Conservation (phyloP, 176 grass and related monocot genomes). For the Aechmea fasciata region DNA sequence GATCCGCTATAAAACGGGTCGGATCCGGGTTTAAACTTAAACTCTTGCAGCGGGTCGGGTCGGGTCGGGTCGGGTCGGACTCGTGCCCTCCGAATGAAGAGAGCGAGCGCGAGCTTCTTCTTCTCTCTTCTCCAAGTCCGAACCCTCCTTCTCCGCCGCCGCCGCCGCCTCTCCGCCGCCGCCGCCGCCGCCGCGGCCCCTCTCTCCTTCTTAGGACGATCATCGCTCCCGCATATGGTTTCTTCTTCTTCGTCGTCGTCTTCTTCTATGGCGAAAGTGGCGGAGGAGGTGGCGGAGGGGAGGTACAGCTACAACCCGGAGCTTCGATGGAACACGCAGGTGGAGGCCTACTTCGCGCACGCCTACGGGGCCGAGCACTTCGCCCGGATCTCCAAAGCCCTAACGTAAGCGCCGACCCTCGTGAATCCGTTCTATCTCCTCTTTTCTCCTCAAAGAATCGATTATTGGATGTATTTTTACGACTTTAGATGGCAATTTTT, state of each 20-base stretch:
- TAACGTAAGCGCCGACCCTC: constrained; percentile 37
- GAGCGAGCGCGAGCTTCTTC: not conserved
- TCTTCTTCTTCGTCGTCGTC: constrained; percentile 1
- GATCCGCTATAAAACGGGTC: too few species aligned
- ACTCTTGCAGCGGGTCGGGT: not conserved
- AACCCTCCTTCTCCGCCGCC: not conserved
- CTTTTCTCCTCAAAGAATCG: not conserved
- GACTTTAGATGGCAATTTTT: not conserved
- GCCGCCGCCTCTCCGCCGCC: not conserved
- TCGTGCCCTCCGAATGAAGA: not conserved
- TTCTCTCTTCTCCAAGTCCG: not conserved
- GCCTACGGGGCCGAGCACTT: constrained; percentile 68
- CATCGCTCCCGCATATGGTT: constrained; percentile 22
- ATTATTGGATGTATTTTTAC: not conserved
- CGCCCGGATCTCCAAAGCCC: constrained; percentile 55
- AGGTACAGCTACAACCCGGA: constrained; percentile 53
- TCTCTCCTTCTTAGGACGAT: not conserved
- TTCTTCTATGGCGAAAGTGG: not conserved
- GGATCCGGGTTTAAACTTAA: too few species aligned
- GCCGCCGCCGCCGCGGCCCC: not conserved
- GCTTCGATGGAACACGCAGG: constrained; percentile 69
- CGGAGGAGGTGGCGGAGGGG: constrained; percentile 4
- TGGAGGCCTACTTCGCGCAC: constrained; percentile 60
- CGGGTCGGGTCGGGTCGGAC: not conserved
- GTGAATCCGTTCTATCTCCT: not conserved